Evolutionary conservation across 306 rosid species (phyloP).

Genomic region (Quercus suber): DNA sequence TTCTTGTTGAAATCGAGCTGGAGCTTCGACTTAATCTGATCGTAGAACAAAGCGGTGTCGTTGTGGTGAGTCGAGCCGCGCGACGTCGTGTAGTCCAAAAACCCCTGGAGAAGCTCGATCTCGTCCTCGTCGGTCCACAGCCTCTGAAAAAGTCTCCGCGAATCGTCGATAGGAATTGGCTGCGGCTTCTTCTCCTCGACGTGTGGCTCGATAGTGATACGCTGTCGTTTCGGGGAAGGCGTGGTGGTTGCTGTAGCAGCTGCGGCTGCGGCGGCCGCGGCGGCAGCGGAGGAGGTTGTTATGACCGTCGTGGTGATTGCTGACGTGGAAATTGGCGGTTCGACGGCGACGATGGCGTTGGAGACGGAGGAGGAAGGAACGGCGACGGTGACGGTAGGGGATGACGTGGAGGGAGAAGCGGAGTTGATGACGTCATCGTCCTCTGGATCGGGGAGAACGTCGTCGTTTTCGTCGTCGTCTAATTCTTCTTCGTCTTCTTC

Average conservation of each 20-base stretch:
- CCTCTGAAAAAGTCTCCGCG: slow-evolving; percentile 50
- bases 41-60: slow-evolving; percentile 48
- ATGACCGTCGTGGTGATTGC: slow-evolving; percentile 11
- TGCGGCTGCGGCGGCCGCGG: slow-evolving; percentile 17
- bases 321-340: slow-evolving; percentile 18
- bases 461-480: slow-evolving; percentile 47
- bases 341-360: slow-evolving; percentile 18
- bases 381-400: slow-evolving; percentile 45
- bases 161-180: slow-evolving; percentile 32
- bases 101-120: slow-evolving; percentile 65
- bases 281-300: slow-evolving; percentile 17
- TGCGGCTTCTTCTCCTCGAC: slow-evolving; percentile 45
- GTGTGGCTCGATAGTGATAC: slow-evolving; percentile 17
- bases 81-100: slow-evolving; percentile 51
- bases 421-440: slow-evolving; percentile 35
- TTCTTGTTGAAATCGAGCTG: slow-evolving; percentile 59
- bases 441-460: slow-evolving; percentile 26
- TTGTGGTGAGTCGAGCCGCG: slow-evolving; percentile 38
- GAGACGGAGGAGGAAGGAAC: slow-evolving; percentile 27
- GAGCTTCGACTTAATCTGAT: slow-evolving; percentile 52
- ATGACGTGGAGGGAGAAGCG: slow-evolving; percentile 39
- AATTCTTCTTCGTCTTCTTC: slow-evolving; percentile 44
- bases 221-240: slow-evolving; percentile 38
- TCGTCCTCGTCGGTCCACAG: slow-evolving; percentile 81
- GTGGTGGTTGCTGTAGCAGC: background rate